phyloP scores from a whole-genome alignment of 768 basidiomycete species.

The Boletus huronensis region DNA sequence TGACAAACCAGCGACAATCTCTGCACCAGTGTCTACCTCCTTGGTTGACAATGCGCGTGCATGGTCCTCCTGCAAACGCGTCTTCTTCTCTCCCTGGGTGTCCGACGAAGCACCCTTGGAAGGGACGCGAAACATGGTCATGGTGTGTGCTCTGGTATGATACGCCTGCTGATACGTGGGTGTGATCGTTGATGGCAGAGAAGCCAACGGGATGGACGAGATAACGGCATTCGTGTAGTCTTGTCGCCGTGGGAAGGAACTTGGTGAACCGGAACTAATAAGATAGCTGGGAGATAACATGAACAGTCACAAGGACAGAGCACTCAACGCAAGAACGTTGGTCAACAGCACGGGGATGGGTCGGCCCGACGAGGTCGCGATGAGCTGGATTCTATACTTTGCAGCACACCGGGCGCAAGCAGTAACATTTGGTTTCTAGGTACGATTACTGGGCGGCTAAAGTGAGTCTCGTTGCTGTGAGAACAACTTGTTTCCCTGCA shows the following conservation, averaged over 20 bases:
- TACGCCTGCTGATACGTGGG: conserved; percentile 4
- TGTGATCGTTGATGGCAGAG: neutral
- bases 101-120: conserved; percentile 14
- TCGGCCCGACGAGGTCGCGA: neutral
- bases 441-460: neutral
- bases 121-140: neutral
- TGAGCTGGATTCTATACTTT: neutral
- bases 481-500: neutral
- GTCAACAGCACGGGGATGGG: neutral
- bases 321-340: neutral
- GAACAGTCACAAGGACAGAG: conserved; percentile 9
- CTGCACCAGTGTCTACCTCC: conserved; percentile 62
- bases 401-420: neutral
- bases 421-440: neutral
- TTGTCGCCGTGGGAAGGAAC: conserved; percentile 11
- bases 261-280: neutral
- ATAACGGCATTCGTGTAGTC: neutral
- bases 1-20: conserved; percentile 45
- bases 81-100: conserved; percentile 10
- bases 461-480: neutral
- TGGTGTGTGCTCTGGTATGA: neutral
- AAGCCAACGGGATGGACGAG: neutral
- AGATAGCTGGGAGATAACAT: conserved; percentile 4
- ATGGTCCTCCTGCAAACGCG: conserved; percentile 9
- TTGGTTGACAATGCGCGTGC: conserved; percentile 35